Base-by-base conservation (phyloP, 306 rosid species). In the Quercus alba region DNA sequence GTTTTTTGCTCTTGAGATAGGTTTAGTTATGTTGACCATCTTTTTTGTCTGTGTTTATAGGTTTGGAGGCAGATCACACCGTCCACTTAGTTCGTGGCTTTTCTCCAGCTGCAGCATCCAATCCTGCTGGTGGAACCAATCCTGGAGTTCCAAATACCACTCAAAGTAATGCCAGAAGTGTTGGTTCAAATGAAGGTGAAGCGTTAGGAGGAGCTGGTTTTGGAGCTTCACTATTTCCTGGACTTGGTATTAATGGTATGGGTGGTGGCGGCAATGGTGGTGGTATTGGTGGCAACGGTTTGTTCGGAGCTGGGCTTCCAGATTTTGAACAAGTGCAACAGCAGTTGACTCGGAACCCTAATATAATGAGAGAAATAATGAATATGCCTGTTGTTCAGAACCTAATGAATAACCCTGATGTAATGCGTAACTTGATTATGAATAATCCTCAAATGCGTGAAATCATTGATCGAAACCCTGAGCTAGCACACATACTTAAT, bases 371-470 rank as follows among this genome's bases (percentile, higher is more conserved):
- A 75, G 94, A 91, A 75, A 86, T 93, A 80, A 91, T 91, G 92
- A 90, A 93, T 85, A 80, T 84, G 46, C 94, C 98, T 74, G 93
- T 89, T 52, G 80, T 93, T 84, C 97, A 93, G 81, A 90, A 88
- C 84, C 77, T 90, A 68, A 81, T 90, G 82, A 91, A 83, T 67
- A 93, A 87, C 82, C 93, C 94, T 1, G 94, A 91, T 52, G 78
- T 93, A 69, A 85, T 93, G 90, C 85, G 92, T 73, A 90, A 84
- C 72, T 85, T 93, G 90, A 85, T 91, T 41, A 91, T 88, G 98
- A 90, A 82, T 80, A 93, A 90, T 75, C 98, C 98, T 12, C 94
- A 93, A 86, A 91, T 93, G 94, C 94, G 90, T 55, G 98, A 93
- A 58, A 86, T 93, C 73, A 91, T 90, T 84, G 97, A 93, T 87